Evolutionary conservation across 2,329 filamentous ascomycete genomes (phyloP).

Genomic region (Fusarium robinianum): DNA sequence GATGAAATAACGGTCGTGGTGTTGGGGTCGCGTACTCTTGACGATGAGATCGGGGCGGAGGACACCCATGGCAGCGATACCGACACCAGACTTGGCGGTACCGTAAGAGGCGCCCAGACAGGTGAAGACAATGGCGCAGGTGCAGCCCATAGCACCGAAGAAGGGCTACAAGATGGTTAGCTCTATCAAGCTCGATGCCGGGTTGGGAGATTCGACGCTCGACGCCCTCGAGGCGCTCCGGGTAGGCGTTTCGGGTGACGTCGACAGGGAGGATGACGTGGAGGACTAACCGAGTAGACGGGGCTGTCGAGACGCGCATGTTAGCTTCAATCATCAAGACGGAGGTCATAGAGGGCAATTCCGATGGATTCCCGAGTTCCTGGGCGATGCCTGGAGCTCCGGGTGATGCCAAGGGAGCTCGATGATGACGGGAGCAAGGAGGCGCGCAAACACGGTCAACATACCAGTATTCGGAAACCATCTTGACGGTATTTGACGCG

Average conservation of each 20-base stretch:
- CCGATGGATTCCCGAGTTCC: slow-evolving; percentile 13
- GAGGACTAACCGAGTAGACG: slow-evolving; percentile 93
- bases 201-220: slow-evolving; percentile 22
- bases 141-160: slow-evolving; percentile 98
- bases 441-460: slow-evolving; percentile 54
- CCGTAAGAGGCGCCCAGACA: slow-evolving; percentile 97
- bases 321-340: slow-evolving; percentile 49
- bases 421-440: slow-evolving; percentile 38
- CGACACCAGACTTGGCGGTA: slow-evolving; percentile 98
- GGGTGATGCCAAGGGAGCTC: slow-evolving; percentile 38
- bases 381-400: slow-evolving; percentile 38
- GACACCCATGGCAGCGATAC: slow-evolving; percentile 98
- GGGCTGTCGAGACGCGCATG: slow-evolving; percentile 63
- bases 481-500: slow-evolving; percentile 55
- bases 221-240: slow-evolving; percentile 23
- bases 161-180: slow-evolving; percentile 67
- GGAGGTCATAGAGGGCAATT: slow-evolving; percentile 3
- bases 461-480: slow-evolving; percentile 85
- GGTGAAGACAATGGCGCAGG: slow-evolving; percentile 95
- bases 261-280: slow-evolving; percentile 38
- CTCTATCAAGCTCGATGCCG: slow-evolving; percentile 25
- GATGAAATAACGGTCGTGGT: background rate
- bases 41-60: slow-evolving; percentile 97
- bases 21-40: slow-evolving; percentile 75
- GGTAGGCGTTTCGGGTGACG: slow-evolving; percentile 35